Evolutionary conservation across 2,329 filamentous ascomycete genomes (phyloP).

Genomic region (Colletotrichum gloeosporioides): DNA sequence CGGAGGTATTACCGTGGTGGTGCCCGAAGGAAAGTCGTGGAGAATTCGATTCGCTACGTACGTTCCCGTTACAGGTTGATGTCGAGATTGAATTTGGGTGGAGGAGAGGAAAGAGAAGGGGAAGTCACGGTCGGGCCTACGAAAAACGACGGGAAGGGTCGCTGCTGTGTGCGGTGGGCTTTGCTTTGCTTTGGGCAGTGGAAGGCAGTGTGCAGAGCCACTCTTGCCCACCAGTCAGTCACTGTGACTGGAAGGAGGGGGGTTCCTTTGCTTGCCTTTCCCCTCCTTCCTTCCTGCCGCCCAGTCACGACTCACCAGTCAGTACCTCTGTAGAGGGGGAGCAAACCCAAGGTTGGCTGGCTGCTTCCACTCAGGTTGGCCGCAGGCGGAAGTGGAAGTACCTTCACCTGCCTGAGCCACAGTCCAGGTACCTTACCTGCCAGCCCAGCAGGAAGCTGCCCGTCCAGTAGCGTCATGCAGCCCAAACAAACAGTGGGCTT

Average conservation of each 20-base stretch:
- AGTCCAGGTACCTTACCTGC: neutral
- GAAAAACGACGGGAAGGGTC: slow-evolving; percentile 28
- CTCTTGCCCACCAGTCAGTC: neutral
- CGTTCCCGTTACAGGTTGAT: slow-evolving; percentile 18
- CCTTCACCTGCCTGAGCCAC: neutral
- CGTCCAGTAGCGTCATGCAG: neutral
- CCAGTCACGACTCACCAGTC: neutral
- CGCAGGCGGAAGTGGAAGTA: neutral
- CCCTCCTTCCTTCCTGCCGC: neutral
- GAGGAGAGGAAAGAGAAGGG: slow-evolving; percentile 22
- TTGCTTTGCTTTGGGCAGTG: neutral
- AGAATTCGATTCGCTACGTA: slow-evolving; percentile 16
- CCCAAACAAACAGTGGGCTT: slow-evolving; percentile 6
- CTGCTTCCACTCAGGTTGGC: neutral
- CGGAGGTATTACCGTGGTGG: neutral
- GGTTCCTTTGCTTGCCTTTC: neutral
- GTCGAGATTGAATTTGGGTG: slow-evolving; percentile 26
- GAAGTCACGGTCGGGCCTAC: slow-evolving; percentile 25
- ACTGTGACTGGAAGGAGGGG: neutral
- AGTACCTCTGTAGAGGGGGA: neutral
- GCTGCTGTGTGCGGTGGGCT: neutral
- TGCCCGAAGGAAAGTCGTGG: slow-evolving; percentile 9
- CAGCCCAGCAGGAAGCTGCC: neutral
- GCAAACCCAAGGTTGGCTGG: neutral
- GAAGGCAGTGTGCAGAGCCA: neutral